Conservation (phyloP, 1,284 basidiomycete genomes). For the Moniliella sp. region DNA sequence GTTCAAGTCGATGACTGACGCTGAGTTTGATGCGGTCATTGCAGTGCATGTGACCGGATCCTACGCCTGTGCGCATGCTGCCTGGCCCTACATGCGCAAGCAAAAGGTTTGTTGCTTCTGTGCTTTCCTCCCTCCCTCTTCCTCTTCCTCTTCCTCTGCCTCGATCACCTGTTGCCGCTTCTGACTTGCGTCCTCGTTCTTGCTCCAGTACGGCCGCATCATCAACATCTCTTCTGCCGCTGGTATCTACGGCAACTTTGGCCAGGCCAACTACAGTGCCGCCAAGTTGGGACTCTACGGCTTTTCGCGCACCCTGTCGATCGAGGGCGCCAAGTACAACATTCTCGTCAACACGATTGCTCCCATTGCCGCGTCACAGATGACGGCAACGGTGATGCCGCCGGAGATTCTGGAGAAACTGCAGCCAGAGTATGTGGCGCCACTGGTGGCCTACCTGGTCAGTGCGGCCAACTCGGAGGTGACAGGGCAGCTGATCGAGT, state of each 20-base stretch:
- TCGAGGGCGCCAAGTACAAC: constrained; percentile 73
- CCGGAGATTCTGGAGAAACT: constrained; percentile 83
- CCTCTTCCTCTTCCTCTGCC: no score
- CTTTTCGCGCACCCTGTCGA: constrained; percentile 67
- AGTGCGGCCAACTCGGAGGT: constrained; percentile 39
- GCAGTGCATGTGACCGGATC: constrained; percentile 49
- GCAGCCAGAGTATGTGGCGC: constrained; percentile 80
- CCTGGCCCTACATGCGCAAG: constrained; percentile 51
- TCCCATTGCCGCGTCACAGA: constrained; percentile 75
- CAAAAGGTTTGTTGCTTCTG: no score
- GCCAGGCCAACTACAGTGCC: constrained; percentile 43
- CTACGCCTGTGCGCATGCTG: constrained; percentile 62
- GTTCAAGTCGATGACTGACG: constrained; percentile 65
- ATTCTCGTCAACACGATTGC: constrained; percentile 72
- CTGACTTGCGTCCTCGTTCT: no score
- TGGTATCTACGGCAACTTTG: constrained; percentile 16
- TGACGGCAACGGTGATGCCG: constrained; percentile 87
- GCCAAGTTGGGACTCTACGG: constrained; percentile 52
- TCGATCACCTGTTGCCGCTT: no score
- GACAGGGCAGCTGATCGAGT: constrained; percentile 70
- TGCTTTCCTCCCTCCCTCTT: no score
- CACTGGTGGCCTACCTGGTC: constrained; percentile 41
- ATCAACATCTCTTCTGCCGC: constrained; percentile 15
- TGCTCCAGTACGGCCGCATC: constrained; percentile 47
- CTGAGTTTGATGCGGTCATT: constrained; percentile 46